Percentiles rank a stretch among this genome's conserved stretches.
These are phyloP conservation scores for Piromyces sp. DNA, from an alignment of 192 early-diverging fungal species.

Conservation along the genomic window DNA sequence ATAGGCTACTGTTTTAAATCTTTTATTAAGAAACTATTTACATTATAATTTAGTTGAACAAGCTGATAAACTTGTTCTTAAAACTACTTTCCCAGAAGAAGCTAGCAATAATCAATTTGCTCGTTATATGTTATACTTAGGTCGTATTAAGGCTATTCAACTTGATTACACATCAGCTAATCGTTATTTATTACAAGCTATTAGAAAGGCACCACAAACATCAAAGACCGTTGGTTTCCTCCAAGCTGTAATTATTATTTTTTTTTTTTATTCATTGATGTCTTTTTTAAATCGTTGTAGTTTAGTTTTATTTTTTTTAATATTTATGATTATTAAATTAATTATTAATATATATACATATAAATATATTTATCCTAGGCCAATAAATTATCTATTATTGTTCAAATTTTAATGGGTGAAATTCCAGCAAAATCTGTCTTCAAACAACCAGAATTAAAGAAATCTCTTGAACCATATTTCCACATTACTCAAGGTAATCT, in stretches of 20 bases:
- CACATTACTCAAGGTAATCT: conserved; percentile 75
- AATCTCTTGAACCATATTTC: conserved; percentile 78
- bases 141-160: conserved; percentile 93
- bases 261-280: background rate
- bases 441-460: conserved; percentile 65
- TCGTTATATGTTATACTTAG: conserved; percentile 90
- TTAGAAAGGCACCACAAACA: conserved; percentile 84
- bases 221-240: conserved; percentile 78
- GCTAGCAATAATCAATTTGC: conserved; percentile 87
- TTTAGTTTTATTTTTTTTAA: too few species aligned
- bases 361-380: conserved; percentile 21
- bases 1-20: conserved; percentile 73
- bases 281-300: background rate
- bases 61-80: conserved; percentile 89
- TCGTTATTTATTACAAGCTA: conserved; percentile 71
- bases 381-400: conserved; percentile 89
- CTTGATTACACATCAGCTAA: conserved; percentile 91
- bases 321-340: too few species aligned
- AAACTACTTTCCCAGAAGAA: conserved; percentile 72
- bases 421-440: conserved; percentile 92
- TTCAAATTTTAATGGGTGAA: conserved; percentile 95
- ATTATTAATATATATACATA: too few species aligned
- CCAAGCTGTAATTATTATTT: conserved; percentile 45
- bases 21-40: conserved; percentile 82
- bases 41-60: conserved; percentile 92